Evolutionary conservation across 2,329 filamentous ascomycete genomes (phyloP).

Genomic region (Cordyceps javanica): DNA sequence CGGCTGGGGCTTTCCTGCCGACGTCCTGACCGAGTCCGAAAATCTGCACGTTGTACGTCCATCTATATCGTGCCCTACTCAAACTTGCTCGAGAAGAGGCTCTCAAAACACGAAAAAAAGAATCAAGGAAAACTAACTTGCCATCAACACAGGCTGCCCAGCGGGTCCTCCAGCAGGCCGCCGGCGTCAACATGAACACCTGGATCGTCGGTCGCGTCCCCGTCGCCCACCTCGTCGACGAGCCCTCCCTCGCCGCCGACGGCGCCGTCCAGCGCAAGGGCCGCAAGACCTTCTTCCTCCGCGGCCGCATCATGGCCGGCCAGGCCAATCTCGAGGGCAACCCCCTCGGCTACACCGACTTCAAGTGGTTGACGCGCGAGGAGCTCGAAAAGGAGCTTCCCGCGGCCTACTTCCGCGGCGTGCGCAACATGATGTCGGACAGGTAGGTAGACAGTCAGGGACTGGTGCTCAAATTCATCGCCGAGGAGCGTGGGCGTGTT

Average conservation of each 20-base stretch:
- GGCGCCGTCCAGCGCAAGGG: conserved; percentile 44
- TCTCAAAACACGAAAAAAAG: not conserved
- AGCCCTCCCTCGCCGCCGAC: conserved; percentile 42
- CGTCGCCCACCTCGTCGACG: conserved; percentile 67
- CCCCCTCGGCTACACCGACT: conserved; percentile 68
- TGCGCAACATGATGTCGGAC: conserved; percentile 79
- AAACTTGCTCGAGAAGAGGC: not conserved
- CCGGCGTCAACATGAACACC: conserved; percentile 95
- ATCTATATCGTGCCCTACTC: not conserved
- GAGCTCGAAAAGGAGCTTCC: conserved; percentile 68
- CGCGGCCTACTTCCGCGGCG: conserved; percentile 62
- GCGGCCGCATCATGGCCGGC: conserved; percentile 94
- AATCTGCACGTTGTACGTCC: conserved; percentile 72
- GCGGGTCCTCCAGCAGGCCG: conserved; percentile 68
- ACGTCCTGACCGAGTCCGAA: conserved; percentile 62
- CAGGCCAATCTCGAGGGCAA: conserved; percentile 76
- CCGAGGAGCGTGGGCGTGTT: too few relatives aligned
- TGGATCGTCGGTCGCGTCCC: conserved; percentile 93
- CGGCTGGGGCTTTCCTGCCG: conserved; percentile 80
- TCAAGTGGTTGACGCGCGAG: conserved; percentile 87
- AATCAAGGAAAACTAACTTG: not conserved
- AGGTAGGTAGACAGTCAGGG: conserved; percentile 48
- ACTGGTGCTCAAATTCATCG: too few relatives aligned
- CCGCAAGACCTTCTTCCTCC: conserved; percentile 91
- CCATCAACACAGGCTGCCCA: conserved; percentile 61